Base-by-base conservation (phyloP, 2,329 filamentous ascomycete genomes). In the Cercospora berteroae region DNA sequence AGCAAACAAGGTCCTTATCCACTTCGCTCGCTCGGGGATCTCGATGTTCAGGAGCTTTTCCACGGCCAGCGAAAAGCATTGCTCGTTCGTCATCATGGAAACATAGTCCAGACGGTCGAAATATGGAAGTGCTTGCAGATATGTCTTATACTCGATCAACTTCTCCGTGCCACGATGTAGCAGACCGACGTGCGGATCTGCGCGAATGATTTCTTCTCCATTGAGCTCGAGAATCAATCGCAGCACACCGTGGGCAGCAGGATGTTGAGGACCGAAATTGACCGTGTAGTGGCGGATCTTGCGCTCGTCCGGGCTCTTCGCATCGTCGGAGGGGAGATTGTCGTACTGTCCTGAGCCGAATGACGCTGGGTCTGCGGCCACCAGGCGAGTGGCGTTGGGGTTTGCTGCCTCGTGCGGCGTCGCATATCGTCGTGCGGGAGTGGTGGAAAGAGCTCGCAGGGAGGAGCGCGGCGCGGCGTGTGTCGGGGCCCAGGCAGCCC, bases 11-110 rank as follows among this genome's bases (percentile, higher is more conserved):
- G 94, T 98, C 73, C 95, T 88, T 79, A 99, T 99, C 85, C 90
- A 99, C 85, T 99, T 98, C 75, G 95, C 95, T 77, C 95, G 87
- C 72, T 95, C 91, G 25, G 95, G 95, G 71, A 99, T 92, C 80
- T 99, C 96, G 72, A 99, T 86, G 81, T 99, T 99, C 76, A 99
- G 85, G 69, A 99, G 87, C 86, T 99, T 99, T 87, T 99, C 95
- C 65, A 98, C 94, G 20, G 93, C 95, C 73, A 99, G 87, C 42
- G 93, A 89, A 82, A 93, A 99, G 79, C 93, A 97, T 83, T 99
- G 95, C 86, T 99, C 95, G 82, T 99, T 99, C 77, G 95, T 99
- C 95, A 99, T 99, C 96, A 99, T 99, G 77, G 93, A 97, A 75
- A 97, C 94, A 81, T 99, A 99, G 83, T 99, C 95, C 80, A 99